phyloP scores from a whole-genome alignment of 164 flowering plant species.

The Vitis rupestris region DNA sequence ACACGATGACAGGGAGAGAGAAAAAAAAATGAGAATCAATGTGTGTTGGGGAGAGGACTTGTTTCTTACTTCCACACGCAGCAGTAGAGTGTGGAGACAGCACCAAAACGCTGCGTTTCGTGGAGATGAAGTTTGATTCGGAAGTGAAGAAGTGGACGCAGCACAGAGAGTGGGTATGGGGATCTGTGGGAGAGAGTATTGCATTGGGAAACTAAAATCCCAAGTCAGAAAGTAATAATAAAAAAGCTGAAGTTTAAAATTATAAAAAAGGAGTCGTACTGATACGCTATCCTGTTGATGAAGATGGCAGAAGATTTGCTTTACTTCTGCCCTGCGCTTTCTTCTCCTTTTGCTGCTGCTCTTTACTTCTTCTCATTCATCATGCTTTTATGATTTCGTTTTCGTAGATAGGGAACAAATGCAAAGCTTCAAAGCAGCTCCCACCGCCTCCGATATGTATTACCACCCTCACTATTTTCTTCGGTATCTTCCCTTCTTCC shows the following conservation, averaged over 20 bases:
- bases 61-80: not conserved
- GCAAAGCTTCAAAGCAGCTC: slow-evolving; percentile 41
- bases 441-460: slow-evolving; percentile 37
- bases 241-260: slow-evolving; percentile 13
- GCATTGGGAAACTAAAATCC: slow-evolving; percentile 52
- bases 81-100: not conserved
- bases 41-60: not conserved
- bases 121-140: not conserved
- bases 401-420: slow-evolving; percentile 10
- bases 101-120: too few relatives aligned
- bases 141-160: not conserved
- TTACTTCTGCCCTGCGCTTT: not conserved
- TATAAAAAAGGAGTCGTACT: slow-evolving; percentile 28
- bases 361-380: not conserved
- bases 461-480: slow-evolving; percentile 47
- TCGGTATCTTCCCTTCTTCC: slow-evolving; percentile 14
- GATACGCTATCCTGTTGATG: slow-evolving; percentile 34
- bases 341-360: not conserved
- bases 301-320: slow-evolving; percentile 26
- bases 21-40: too few relatives aligned
- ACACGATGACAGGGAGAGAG: too few relatives aligned
- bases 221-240: slow-evolving; percentile 45
- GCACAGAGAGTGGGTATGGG: slow-evolving; percentile 2
- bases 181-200: not conserved
- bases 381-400: not conserved